phyloP scores from a whole-genome alignment of 2,329 filamentous ascomycete genomes.

The Penicillium sp. region DNA sequence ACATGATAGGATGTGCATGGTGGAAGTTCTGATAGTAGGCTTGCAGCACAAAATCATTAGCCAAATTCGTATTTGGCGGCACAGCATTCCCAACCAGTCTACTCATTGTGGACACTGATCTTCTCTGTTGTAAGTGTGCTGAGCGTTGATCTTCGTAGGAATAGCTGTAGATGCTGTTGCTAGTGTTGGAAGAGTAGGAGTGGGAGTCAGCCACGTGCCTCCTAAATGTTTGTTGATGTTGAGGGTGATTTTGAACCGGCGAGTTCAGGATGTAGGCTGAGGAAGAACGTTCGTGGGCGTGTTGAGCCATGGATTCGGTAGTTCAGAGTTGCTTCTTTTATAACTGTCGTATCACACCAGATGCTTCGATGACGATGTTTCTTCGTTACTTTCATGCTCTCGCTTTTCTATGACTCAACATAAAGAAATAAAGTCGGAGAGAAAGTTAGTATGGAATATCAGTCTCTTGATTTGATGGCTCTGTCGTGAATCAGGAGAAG shows the following conservation, averaged over 20 bases:
- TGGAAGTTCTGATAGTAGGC: constrained; percentile 52
- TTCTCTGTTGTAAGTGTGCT: neutral
- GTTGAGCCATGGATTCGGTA: neutral
- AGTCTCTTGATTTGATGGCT: neutral
- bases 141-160: neutral
- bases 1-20: constrained; percentile 48
- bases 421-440: too few relatives aligned
- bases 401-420: neutral
- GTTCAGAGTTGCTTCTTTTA: neutral
- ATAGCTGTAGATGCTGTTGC: neutral
- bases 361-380: neutral
- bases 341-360: neutral
- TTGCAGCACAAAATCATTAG: constrained; percentile 32
- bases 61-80: neutral
- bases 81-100: neutral
- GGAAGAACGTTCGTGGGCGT: neutral
- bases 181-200: neutral
- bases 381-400: neutral
- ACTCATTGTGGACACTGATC: neutral
- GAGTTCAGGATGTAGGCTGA: neutral
- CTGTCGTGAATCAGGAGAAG: neutral
- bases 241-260: neutral
- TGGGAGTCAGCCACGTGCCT: neutral
- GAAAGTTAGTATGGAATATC: neutral
- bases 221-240: neutral